Conservation (phyloP, 2,329 filamentous ascomycete species). For the Aureobasidium lini region DNA sequence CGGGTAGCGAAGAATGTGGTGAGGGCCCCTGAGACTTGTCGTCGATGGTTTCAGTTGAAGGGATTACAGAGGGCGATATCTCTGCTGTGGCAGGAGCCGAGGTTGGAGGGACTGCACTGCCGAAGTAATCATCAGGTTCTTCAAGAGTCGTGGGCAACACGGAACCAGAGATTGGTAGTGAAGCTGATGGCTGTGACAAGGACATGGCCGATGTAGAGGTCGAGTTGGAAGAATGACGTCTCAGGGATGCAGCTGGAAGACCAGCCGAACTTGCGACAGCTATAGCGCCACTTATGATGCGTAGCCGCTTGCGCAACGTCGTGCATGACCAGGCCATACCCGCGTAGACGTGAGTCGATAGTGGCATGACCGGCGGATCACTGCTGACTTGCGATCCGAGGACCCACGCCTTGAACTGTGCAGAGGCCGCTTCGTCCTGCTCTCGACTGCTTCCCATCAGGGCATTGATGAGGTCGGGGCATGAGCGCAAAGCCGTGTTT, state of each 20-base stretch:
- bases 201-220: constrained; percentile 10
- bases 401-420: constrained; percentile 63
- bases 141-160: not conserved
- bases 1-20: not conserved
- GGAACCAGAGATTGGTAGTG: not conserved
- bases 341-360: constrained; percentile 53
- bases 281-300: constrained; percentile 54
- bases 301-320: constrained; percentile 60
- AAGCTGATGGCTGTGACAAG: not conserved
- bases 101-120: constrained; percentile 21
- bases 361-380: constrained; percentile 46
- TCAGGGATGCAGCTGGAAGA: not conserved
- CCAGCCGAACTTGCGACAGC: not conserved
- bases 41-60: constrained; percentile 13
- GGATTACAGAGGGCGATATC: not conserved
- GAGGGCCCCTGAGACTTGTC: not conserved
- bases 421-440: constrained; percentile 37
- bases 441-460: constrained; percentile 41
- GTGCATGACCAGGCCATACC: constrained; percentile 63
- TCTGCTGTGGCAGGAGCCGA: not conserved
- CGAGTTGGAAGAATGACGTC: not conserved
- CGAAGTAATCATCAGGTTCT: constrained; percentile 38
- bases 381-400: constrained; percentile 48
- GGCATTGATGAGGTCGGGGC: constrained; percentile 48
- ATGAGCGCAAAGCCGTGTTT: constrained; percentile 58